Evolutionary conservation across 768 basidiomycete species (phyloP).

Genomic region (Melanogaster broomeanus): DNA sequence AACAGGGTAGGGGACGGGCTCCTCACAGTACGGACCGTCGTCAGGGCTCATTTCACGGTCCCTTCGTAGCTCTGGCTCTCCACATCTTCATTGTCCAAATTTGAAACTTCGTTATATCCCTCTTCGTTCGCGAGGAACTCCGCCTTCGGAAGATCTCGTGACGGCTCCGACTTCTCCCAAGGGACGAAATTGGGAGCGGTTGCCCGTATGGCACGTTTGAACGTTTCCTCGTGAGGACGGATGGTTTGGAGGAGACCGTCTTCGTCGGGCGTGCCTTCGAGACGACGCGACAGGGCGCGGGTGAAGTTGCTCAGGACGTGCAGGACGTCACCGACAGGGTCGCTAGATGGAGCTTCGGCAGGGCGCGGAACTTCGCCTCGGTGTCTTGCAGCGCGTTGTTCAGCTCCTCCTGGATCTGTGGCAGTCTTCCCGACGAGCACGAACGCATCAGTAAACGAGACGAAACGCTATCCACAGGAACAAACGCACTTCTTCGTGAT

Average conservation of each 20-base stretch:
- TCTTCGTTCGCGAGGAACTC: slow-evolving; percentile 46
- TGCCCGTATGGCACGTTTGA: slow-evolving; percentile 44
- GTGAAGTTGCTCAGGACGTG: slow-evolving; percentile 48
- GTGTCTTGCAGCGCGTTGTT: slow-evolving; percentile 43
- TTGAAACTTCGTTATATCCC: slow-evolving; percentile 10
- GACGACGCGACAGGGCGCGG: slow-evolving; percentile 39
- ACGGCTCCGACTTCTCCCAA: slow-evolving; percentile 27
- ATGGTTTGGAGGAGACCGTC: slow-evolving; percentile 57
- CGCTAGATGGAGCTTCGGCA: slow-evolving; percentile 52
- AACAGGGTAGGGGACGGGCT: too few species aligned
- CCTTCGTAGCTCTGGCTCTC: slow-evolving; percentile 11
- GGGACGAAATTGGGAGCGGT: slow-evolving; percentile 61
- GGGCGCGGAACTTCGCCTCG: slow-evolving; percentile 26
- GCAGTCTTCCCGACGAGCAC: slow-evolving; percentile 43
- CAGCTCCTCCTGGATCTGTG: slow-evolving; percentile 59
- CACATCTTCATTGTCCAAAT: not conserved
- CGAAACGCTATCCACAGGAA: not conserved
- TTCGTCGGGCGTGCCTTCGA: slow-evolving; percentile 52
- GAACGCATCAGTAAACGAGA: not conserved
- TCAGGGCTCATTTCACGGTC: too few species aligned
- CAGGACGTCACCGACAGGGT: slow-evolving; percentile 55
- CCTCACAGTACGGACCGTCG: too few species aligned
- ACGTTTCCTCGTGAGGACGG: slow-evolving; percentile 45
- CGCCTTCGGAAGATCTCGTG: slow-evolving; percentile 5
- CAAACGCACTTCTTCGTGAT: slow-evolving; percentile 54